Conservation (phyloP, 2,329 filamentous ascomycete genomes). For the Aspergillus sp. region DNA sequence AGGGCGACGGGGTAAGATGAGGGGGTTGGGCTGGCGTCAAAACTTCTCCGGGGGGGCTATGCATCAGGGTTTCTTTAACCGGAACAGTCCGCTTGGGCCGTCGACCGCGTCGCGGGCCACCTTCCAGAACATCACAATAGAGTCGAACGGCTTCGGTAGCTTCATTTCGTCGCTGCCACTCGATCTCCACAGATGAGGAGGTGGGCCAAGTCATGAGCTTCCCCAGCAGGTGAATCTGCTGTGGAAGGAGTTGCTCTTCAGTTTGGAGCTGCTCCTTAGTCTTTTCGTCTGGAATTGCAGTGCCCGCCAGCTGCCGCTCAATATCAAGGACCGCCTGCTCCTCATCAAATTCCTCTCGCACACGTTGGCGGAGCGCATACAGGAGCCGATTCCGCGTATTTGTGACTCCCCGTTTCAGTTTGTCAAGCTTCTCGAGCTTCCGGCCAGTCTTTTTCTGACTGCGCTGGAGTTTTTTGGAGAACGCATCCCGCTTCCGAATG, state of each 20-base stretch:
- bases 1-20: not conserved
- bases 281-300: slow-evolving; percentile 8
- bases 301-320: slow-evolving; percentile 11
- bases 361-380: slow-evolving; percentile 10
- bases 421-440: slow-evolving; percentile 4
- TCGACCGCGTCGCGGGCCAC: not conserved
- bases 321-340: slow-evolving; percentile 20
- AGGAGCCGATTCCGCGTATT: slow-evolving; percentile 13
- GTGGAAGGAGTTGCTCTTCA: slow-evolving; percentile 16
- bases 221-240: slow-evolving; percentile 22
- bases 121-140: not conserved
- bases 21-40: not conserved
- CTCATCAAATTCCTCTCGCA: slow-evolving; percentile 11
- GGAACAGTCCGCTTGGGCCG: not conserved
- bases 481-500: slow-evolving; percentile 8
- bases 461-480: slow-evolving; percentile 2
- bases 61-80: not conserved
- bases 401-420: slow-evolving; percentile 11
- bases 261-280: slow-evolving; percentile 7
- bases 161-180: slow-evolving; percentile 19
- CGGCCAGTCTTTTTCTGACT: slow-evolving; percentile 3
- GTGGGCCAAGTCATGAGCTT: slow-evolving; percentile 21
- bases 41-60: not conserved
- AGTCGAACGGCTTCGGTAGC: slow-evolving; percentile 1
- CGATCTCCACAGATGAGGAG: slow-evolving; percentile 20